phyloP scores from a whole-genome alignment of 345 rosid genomes.

The Eucalyptus marginata region DNA sequence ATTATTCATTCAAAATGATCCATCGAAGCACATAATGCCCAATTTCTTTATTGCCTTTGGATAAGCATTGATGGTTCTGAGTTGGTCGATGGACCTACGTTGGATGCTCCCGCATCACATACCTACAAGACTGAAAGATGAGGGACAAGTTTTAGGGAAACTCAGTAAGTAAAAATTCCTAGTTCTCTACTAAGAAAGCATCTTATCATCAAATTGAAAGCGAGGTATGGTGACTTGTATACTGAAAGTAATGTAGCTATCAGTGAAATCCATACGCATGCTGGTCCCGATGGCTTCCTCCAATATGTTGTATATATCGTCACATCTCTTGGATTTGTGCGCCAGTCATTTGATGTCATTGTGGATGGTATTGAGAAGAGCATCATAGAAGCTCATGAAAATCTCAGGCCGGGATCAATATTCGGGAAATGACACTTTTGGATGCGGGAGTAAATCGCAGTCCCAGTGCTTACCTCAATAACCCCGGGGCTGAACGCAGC shows the following conservation, averaged over 20 bases:
- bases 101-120: too few relatives aligned
- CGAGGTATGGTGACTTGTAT: constrained; percentile 74
- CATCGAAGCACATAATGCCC: too few relatives aligned
- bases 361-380: constrained; percentile 92
- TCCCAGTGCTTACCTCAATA: constrained; percentile 91
- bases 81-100: too few relatives aligned
- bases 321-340: constrained; percentile 91
- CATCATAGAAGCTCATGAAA: constrained; percentile 84
- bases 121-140: too few relatives aligned
- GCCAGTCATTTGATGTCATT: constrained; percentile 82
- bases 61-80: too few relatives aligned
- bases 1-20: too few relatives aligned
- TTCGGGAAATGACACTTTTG: constrained; percentile 37
- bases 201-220: constrained; percentile 10
- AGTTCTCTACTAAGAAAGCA: too few relatives aligned
- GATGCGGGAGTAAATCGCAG: constrained; percentile 94
- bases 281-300: constrained; percentile 95
- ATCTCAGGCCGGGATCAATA: constrained; percentile 76
- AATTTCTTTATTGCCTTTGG: too few relatives aligned
- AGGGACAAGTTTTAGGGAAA: too few relatives aligned
- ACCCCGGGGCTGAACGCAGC: constrained; percentile 60
- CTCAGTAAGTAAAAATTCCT: too few relatives aligned
- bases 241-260: constrained; percentile 83
- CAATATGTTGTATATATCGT: constrained; percentile 80
- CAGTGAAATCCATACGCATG: constrained; percentile 91